phyloP scores from a whole-genome alignment of 225 moss, liverwort and hornwort genomes.

The Straminergon stramineum region DNA sequence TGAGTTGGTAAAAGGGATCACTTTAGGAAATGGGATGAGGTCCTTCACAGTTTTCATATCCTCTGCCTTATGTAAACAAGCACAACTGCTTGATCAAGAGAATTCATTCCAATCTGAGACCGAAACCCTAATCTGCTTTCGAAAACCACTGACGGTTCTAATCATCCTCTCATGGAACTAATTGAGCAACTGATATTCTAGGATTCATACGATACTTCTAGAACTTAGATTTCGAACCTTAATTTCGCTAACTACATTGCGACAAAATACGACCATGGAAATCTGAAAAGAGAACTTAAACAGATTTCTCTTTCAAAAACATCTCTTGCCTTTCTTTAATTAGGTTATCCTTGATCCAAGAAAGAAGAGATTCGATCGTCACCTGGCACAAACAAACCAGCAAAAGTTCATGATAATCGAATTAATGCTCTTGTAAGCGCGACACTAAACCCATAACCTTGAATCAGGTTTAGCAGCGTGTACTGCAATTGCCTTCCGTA shows the following conservation, averaged over 20 bases:
- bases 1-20: neutral
- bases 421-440: neutral
- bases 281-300: conserved; percentile 36
- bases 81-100: neutral
- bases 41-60: neutral
- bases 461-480: neutral
- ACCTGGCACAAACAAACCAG: conserved; percentile 20
- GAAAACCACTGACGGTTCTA: neutral
- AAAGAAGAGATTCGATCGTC: conserved; percentile 59
- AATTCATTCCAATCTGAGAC: neutral
- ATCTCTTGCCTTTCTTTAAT: conserved; percentile 85
- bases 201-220: neutral
- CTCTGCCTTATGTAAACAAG: neutral
- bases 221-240: neutral
- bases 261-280: neutral
- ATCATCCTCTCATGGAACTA: neutral
- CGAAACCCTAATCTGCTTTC: neutral
- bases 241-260: neutral
- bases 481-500: neutral
- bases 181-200: neutral
- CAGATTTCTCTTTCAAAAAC: conserved; percentile 87
- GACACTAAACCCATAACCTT: neutral
- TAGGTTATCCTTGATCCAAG: conserved; percentile 78
- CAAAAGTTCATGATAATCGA: neutral
- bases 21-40: neutral